These are phyloP conservation scores for Aureobasidium melanogenum DNA, from an alignment of 2,329 filamentous ascomycete species.

Conservation along the genomic window DNA sequence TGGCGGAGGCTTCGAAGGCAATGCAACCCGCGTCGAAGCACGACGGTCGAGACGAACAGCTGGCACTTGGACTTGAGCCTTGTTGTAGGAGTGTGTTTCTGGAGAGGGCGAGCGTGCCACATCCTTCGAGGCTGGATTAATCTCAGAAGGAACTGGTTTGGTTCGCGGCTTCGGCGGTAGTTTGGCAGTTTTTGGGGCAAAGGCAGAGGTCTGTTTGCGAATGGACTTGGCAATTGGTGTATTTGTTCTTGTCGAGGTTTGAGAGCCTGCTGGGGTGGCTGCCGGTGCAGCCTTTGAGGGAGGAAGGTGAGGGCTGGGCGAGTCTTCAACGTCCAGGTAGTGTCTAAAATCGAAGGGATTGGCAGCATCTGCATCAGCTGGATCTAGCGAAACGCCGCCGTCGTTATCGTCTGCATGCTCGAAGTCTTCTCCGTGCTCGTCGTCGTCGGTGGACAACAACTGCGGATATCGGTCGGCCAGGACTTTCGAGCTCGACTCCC, in stretches of 20 bases:
- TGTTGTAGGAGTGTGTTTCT: neutral
- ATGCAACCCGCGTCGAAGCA: constrained; percentile 20
- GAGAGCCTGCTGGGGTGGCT: constrained; percentile 17
- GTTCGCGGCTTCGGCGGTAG: neutral
- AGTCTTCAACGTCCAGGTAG: constrained; percentile 29
- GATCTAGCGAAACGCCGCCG: constrained; percentile 17
- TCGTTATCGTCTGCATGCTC: constrained; percentile 21
- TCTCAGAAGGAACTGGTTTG: neutral
- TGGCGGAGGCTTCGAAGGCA: constrained; percentile 7
- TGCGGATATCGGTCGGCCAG: constrained; percentile 61
- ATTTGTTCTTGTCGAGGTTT: constrained; percentile 7
- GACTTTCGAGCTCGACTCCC: constrained; percentile 53
- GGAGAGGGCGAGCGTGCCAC: constrained; percentile 6
- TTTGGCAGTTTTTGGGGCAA: neutral
- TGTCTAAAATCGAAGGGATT: constrained; percentile 44
- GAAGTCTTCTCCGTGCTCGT: constrained; percentile 18
- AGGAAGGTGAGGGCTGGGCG: constrained; percentile 14
- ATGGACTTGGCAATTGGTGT: constrained; percentile 12
- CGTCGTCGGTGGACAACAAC: constrained; percentile 16
- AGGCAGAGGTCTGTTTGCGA: constrained; percentile 6
- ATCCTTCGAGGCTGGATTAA: neutral
- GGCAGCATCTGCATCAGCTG: constrained; percentile 30
- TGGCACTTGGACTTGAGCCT: constrained; percentile 13
- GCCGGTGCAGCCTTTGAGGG: constrained; percentile 17
- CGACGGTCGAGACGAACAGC: constrained; percentile 29